Percentiles rank a stretch among this genome's conserved stretches.
These are phyloP conservation scores for Clarireedia monteithiana DNA, from an alignment of 2,329 filamentous ascomycete genomes.

Conservation along the genomic window DNA sequence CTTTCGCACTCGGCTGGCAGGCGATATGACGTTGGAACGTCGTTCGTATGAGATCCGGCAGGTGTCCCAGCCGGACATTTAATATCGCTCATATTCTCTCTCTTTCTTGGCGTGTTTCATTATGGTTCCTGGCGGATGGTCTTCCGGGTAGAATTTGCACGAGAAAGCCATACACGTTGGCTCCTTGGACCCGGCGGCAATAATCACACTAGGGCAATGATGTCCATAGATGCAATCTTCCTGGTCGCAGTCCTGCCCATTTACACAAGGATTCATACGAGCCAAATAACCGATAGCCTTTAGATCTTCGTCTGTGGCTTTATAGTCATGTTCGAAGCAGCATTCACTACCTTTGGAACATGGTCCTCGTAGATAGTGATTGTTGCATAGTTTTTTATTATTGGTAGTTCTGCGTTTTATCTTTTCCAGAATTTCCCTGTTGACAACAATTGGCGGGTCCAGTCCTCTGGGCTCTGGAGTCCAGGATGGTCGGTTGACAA, in stretches of 20 bases:
- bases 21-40: too few relatives aligned
- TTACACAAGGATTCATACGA: slow-evolving; percentile 49
- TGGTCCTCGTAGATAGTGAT: slow-evolving; percentile 50
- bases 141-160: slow-evolving; percentile 46
- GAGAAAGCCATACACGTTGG: slow-evolving; percentile 44
- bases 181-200: slow-evolving; percentile 25
- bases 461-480: slow-evolving; percentile 46
- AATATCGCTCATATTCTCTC: slow-evolving; percentile 12
- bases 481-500: slow-evolving; percentile 32
- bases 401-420: slow-evolving; percentile 48
- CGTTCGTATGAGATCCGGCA: too few relatives aligned
- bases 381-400: slow-evolving; percentile 52
- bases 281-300: slow-evolving; percentile 48
- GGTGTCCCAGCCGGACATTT: not conserved
- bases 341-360: slow-evolving; percentile 49
- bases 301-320: slow-evolving; percentile 44
- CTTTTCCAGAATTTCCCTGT: slow-evolving; percentile 39
- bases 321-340: slow-evolving; percentile 49
- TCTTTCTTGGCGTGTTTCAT: slow-evolving; percentile 25
- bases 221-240: slow-evolving; percentile 57
- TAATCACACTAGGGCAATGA: slow-evolving; percentile 33
- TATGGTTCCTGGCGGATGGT: slow-evolving; percentile 48
- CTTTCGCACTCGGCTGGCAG: too few relatives aligned
- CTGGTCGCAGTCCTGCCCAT: slow-evolving; percentile 49
- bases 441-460: slow-evolving; percentile 43